These are phyloP conservation scores for Papiliotrema terrestris DNA, from an alignment of 1,284 basidiomycete species.

Conservation along the genomic window DNA sequence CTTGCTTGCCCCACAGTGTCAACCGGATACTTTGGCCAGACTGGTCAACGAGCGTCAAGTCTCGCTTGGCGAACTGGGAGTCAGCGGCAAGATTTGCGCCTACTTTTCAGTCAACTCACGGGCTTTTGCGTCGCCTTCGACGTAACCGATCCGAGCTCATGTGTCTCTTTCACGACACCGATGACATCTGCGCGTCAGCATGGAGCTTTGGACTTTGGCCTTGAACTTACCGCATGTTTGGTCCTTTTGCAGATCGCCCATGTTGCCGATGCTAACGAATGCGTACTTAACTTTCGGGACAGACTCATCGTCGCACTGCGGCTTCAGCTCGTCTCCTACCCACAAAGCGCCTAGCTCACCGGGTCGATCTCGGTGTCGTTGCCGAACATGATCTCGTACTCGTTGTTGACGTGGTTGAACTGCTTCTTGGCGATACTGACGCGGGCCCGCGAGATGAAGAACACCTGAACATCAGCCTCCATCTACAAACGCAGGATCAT, in stretches of 20 bases:
- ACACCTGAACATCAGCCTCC: constrained; percentile 48
- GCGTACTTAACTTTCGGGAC: constrained; percentile 79
- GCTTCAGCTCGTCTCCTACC: constrained; percentile 7
- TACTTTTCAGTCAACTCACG: constrained; percentile 47
- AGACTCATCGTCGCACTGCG: constrained; percentile 66
- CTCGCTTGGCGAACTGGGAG: constrained; percentile 73
- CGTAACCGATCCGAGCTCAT: constrained; percentile 64
- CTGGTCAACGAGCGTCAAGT: constrained; percentile 82
- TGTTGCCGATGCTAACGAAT: constrained; percentile 66
- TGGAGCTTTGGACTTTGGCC: neutral
- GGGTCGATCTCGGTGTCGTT: constrained; percentile 71
- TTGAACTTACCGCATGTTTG: constrained; percentile 63
- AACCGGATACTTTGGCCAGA: constrained; percentile 75
- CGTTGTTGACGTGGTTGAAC: constrained; percentile 84
- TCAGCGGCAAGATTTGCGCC: neutral
- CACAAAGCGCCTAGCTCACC: constrained; percentile 19
- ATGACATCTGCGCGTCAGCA: constrained; percentile 66
- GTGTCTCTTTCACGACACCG: constrained; percentile 75
- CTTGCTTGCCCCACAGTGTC: constrained; percentile 95
- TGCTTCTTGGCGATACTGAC: constrained; percentile 97
- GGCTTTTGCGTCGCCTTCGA: constrained; percentile 68
- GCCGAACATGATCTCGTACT: constrained; percentile 92
- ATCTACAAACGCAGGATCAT: too few relatives aligned
- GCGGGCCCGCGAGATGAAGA: constrained; percentile 82
- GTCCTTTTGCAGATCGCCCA: constrained; percentile 70